Base-by-base conservation (phyloP, 495 filamentous ascomycete species). In the Talaromyces proteolyticus region DNA sequence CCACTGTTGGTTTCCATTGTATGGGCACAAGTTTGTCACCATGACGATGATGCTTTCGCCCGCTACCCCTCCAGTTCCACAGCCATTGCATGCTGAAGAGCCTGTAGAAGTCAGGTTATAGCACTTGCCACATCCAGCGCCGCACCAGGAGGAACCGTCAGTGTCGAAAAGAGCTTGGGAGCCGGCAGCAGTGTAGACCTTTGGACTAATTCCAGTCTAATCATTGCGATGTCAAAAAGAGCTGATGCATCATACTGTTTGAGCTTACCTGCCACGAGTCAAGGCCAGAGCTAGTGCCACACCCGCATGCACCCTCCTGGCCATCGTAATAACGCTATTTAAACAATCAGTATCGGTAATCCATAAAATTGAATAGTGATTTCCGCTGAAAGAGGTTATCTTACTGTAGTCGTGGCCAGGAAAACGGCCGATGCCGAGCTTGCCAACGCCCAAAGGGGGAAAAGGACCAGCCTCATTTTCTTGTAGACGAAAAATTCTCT, bases 21-120 rank as follows among this genome's bases (percentile, higher is more conserved):
- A 53, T 1, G 68, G 68, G 50, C 68, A 71, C 2, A 69, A 52
- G 46, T 71, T 71, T 20, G 67, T 71, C 21, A 69, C 59, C 67
- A 69, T 66, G 29, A 71, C 67, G 38, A 67, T 67, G 47, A 71
- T 68, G 42, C 54, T 61, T 45, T 68, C 21, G 1, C 65, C 63
- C 1, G 57, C 55, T 10, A 17, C 67, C 8, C 65, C 65, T 16
- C 68, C 68, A 0, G 56, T 55, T 4, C 68, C 68, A 25, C 60
- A 63, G 29, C 47, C 44, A 11, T 24, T 50, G 56, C 62, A 64
- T 6, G 68, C 59, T 16, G 67, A 48, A 18, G 39, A 29, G 19
- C 65, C 65, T 3, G 65, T 68, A 18, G 65, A 68, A 6, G 68
- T 71, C 17, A 71, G 51, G 21, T 67, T 49, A 52, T 69, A 71